Evolutionary conservation across 805 yeast species (phyloP).

Genomic region (Monosporozyma unispora): DNA sequence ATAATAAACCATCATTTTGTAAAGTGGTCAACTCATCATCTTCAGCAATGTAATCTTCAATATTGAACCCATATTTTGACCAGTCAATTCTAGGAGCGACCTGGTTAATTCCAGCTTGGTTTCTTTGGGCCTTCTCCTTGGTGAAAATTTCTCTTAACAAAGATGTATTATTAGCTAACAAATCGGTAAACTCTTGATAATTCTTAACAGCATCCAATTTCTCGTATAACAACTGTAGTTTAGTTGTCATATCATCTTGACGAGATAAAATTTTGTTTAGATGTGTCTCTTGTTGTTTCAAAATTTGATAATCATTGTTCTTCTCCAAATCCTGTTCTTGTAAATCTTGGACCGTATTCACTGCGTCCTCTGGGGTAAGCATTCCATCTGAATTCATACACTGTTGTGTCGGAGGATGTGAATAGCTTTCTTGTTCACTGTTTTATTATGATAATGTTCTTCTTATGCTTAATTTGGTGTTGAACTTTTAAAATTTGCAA

Average conservation of each 20-base stretch:
- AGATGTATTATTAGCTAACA: constrained; percentile 17
- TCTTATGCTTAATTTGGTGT: background rate
- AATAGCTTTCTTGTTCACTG: background rate
- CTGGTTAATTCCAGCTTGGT: background rate
- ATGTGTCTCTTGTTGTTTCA: constrained; percentile 17
- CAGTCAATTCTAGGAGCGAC: constrained; percentile 13
- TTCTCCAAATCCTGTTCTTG: constrained; percentile 17
- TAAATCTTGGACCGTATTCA: constrained; percentile 11
- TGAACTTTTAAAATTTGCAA: background rate
- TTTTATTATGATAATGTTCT: background rate
- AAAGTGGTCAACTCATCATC: constrained; percentile 15
- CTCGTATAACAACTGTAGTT: constrained; percentile 19
- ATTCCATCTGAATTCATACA: constrained; percentile 3
- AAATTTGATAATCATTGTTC: constrained; percentile 17
- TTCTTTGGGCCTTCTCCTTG: constrained; percentile 15
- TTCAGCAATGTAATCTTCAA: constrained; percentile 15
- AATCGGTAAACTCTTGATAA: constrained; percentile 26
- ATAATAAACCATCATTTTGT: constrained; percentile 16
- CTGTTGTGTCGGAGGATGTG: background rate
- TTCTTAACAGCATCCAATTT: constrained; percentile 24
- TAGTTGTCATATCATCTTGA: constrained; percentile 16
- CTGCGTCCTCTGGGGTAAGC: constrained; percentile 13
- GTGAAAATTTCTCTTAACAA: constrained; percentile 26
- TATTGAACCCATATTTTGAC: constrained; percentile 22
- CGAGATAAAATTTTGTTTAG: constrained; percentile 15